These are phyloP conservation scores for Anisodus tanguticus DNA, from an alignment of 257 asterid genomes.

Conservation along the genomic window DNA sequence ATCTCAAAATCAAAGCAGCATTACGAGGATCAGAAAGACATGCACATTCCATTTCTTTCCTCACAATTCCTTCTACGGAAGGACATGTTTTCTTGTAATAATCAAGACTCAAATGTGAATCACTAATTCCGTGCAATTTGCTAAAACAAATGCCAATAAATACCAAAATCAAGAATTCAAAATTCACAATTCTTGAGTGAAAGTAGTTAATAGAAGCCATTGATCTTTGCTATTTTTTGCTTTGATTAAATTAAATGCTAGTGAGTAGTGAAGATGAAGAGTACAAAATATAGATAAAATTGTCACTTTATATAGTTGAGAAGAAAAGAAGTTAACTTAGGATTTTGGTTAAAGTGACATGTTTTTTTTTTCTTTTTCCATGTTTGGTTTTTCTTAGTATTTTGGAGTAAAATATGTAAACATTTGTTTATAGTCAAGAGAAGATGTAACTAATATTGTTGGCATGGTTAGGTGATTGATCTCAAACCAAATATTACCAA, in stretches of 20 bases:
- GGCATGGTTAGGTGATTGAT: conserved; percentile 64
- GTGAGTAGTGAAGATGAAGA: conserved; percentile 24
- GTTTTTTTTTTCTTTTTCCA: not conserved
- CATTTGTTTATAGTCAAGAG: conserved; percentile 65
- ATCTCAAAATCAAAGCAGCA: conserved; percentile 74
- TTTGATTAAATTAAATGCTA: conserved; percentile 16
- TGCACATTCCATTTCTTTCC: conserved; percentile 89
- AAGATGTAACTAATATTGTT: conserved; percentile 71
- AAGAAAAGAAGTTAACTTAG: conserved; percentile 4
- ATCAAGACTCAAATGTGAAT: conserved; percentile 70
- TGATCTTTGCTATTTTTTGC: conserved; percentile 24
- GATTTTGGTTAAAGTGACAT: conserved; percentile 10
- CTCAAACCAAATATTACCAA: conserved; percentile 50
- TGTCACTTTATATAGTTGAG: conserved; percentile 5
- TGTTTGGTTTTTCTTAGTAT: not conserved
- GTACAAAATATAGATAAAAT: conserved; percentile 14
- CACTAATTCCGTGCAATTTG: conserved; percentile 46
- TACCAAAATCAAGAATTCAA: conserved; percentile 47
- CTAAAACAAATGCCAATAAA: conserved; percentile 29
- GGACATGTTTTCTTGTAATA: conserved; percentile 79
- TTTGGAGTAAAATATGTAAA: conserved; percentile 47
- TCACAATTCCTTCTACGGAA: conserved; percentile 54
- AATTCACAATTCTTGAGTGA: conserved; percentile 38
- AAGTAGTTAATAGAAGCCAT: conserved; percentile 40
- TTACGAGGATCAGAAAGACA: conserved; percentile 88